phyloP scores from a whole-genome alignment of 495 filamentous ascomycete genomes.

The Lasiosphaeria ovina region DNA sequence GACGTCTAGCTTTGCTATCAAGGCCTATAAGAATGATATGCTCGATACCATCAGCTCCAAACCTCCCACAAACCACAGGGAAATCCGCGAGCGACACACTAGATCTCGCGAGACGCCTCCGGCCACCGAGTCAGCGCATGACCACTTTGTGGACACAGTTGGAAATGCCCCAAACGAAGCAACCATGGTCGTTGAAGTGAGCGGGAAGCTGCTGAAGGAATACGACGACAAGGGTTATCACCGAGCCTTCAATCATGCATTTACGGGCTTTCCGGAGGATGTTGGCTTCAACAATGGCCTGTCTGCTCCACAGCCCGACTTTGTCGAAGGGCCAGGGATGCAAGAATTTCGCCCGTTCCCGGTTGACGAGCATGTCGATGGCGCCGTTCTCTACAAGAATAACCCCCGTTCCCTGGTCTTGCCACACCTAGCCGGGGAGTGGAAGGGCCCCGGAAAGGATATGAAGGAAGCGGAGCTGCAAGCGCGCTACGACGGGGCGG shows the following conservation, averaged over 20 bases:
- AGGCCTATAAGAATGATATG: constrained; percentile 31
- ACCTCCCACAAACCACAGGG: constrained; percentile 26
- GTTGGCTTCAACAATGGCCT: constrained; percentile 34
- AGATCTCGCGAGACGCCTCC: constrained; percentile 26
- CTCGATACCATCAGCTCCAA: constrained; percentile 22
- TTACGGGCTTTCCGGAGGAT: constrained; percentile 28
- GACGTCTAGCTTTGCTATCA: constrained; percentile 24
- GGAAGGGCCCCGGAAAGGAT: constrained; percentile 24
- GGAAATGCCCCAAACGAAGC: constrained; percentile 22
- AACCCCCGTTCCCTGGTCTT: constrained; percentile 26
- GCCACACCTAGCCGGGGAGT: constrained; percentile 35
- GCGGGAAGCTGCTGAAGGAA: constrained; percentile 23
- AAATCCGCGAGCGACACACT: constrained; percentile 18
- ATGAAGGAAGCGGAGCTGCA: constrained; percentile 27
- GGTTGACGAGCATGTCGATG: constrained; percentile 24
- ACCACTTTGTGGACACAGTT: constrained; percentile 20
- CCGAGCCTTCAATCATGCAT: constrained; percentile 21
- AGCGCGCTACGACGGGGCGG: constrained; percentile 32
- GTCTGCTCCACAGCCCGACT: constrained; percentile 31
- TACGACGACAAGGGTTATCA: constrained; percentile 19
- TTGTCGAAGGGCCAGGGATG: constrained; percentile 27
- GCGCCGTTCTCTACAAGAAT: constrained; percentile 29
- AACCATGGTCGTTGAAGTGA: constrained; percentile 18
- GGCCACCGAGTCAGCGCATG: constrained; percentile 23
- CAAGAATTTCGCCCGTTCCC: constrained; percentile 29